Evolutionary conservation across 140 eudicot species (phyloP), one percentile per base, ranked within the genome.

Genomic region (Anethum foeniculum): DNA sequence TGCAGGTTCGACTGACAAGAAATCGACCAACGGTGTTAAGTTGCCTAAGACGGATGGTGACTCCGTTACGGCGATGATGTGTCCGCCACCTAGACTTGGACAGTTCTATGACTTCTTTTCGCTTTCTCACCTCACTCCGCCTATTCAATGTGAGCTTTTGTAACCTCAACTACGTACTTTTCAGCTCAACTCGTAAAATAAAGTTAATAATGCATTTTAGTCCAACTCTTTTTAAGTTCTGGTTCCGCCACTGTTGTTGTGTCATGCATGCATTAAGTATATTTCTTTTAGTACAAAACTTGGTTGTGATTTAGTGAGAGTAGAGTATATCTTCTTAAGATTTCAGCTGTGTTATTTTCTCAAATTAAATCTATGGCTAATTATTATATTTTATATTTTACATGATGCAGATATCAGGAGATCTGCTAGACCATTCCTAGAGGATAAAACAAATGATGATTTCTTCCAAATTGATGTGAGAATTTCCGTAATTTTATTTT

Each of bases 101-200:
- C 94, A 96, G 68, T 96, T 96, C 76, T 90, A 93, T 71, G 99
- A 96, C 9, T 96, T 96, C 86, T 96, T 96, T 90, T 87, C 93
- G 32, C 87, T 91, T 82, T 85, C 99, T 21, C 89, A 93, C 82
- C 88, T 96, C 75, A 71, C 99, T 87, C 92, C 98, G 1, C 99
- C 99, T n/a, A 86, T 96, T 51, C 81, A 91, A 80, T 85, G 97
- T 89, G 83, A 80, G 96, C n/a, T 9, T 58, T 84, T 54, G 5
- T 19, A 14, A 74, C 32, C 73, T n/a, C n/a, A n/a, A n/a, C n/a
- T n/a, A n/a, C n/a, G 64, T 54, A 54, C 64, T 54, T 21, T 19
- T 34, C 38, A 3, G 38, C 38, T 34, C 1, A 34, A 34, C 38
- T 34, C 38, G 38, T 34, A 34, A 34, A 34, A 34, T 34, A 34